phyloP scores from a whole-genome alignment of 2,329 filamentous ascomycete species.

The Hypomyces perniciosus region DNA sequence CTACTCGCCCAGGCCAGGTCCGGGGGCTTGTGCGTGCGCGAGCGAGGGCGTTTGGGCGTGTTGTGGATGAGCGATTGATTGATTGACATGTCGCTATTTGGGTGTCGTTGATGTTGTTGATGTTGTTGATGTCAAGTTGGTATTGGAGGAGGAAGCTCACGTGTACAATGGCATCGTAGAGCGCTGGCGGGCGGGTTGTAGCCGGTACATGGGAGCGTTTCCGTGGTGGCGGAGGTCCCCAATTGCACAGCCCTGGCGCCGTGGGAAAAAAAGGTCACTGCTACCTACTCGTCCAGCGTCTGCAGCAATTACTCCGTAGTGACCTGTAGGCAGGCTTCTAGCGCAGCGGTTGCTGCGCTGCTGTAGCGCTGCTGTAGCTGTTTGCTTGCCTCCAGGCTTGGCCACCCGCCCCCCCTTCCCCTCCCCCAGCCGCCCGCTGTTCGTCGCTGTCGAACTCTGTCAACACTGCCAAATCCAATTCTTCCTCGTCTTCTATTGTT shows the following conservation, averaged over 20 bases:
- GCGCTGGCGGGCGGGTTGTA: too few relatives aligned
- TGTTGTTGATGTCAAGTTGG: too few relatives aligned
- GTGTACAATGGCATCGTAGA: too few relatives aligned
- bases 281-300: background rate
- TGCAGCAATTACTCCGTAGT: background rate
- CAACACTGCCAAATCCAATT: conserved; percentile 10
- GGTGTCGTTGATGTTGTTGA: too few relatives aligned
- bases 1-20: background rate
- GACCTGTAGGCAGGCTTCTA: background rate
- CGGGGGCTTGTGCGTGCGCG: too few relatives aligned
- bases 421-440: conserved; percentile 2
- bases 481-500: conserved; percentile 5
- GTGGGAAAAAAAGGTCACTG: background rate
- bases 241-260: background rate
- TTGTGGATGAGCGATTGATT: background rate
- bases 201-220: too few relatives aligned
- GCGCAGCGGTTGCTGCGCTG: background rate
- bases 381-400: too few relatives aligned
- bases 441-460: conserved; percentile 10
- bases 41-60: background rate
- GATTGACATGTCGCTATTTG: too few relatives aligned
- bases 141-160: too few relatives aligned
- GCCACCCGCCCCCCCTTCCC: background rate
- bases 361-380: background rate
- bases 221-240: background rate